Evolutionary conservation across 163 green algal species (phyloP).

Genomic region (Scenedesmus sp.): DNA sequence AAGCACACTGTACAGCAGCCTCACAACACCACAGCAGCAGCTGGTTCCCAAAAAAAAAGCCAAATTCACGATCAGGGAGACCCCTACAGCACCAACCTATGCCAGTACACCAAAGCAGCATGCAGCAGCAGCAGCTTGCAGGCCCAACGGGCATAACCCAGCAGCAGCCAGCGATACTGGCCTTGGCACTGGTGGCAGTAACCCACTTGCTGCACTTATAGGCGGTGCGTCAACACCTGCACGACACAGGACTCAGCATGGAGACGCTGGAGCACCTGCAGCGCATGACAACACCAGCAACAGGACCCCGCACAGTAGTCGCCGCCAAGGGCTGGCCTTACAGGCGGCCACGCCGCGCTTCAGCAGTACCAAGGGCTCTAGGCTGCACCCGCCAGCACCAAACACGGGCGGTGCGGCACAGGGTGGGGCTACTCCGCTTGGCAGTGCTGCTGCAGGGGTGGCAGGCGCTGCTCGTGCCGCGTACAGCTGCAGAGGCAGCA

Average conservation of each 20-base stretch:
- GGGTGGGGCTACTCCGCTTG: background rate
- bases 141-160: background rate
- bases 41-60: constrained; percentile 24
- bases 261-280: constrained; percentile 9
- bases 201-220: background rate
- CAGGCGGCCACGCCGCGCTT: background rate
- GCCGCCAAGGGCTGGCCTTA: background rate
- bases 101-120: background rate
- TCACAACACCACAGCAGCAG: constrained; percentile 6
- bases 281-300: background rate
- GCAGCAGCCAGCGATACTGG: background rate
- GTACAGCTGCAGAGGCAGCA: background rate
- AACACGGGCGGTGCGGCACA: background rate
- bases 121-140: constrained; percentile 1
- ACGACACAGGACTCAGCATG: background rate
- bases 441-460: background rate
- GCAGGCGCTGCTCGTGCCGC: background rate
- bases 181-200: background rate
- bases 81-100: background rate
- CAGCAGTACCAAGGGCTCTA: constrained; percentile 34
- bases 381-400: background rate
- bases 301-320: constrained; percentile 25
- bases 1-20: background rate
- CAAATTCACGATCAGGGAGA: constrained; percentile 34
- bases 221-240: background rate